Conservation (phyloP, 2,329 filamentous ascomycete genomes). For the Cladophialophora psammophila region DNA sequence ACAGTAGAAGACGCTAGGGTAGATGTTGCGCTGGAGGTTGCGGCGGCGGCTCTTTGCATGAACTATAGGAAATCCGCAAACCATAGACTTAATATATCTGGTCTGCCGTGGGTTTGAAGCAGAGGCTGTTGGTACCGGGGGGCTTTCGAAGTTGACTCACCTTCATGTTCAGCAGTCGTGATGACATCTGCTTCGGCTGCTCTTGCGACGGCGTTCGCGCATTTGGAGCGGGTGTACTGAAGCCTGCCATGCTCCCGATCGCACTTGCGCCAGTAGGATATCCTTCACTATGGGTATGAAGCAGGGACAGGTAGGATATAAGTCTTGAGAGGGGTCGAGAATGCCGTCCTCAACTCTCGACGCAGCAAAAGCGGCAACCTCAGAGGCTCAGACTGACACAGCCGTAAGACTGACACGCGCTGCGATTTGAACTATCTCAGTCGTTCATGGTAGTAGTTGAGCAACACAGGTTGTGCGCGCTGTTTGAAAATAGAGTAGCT, state of each 20-base stretch:
- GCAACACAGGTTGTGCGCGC: neutral
- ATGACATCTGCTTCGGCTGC: constrained; percentile 39
- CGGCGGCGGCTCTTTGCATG: constrained; percentile 39
- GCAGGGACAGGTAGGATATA: neutral
- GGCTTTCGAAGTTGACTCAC: constrained; percentile 22
- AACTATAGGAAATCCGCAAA: constrained; percentile 31
- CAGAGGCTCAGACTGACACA: neutral
- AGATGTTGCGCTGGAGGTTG: constrained; percentile 21
- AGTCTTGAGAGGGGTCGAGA: neutral
- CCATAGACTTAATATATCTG: neutral
- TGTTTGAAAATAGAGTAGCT: too few species aligned
- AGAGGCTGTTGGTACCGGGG: neutral
- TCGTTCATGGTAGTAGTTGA: neutral
- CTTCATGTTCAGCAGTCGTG: constrained; percentile 41
- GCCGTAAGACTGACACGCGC: neutral
- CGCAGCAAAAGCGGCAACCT: neutral
- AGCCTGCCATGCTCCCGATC: constrained; percentile 28
- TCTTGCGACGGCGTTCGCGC: constrained; percentile 23
- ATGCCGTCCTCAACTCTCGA: neutral
- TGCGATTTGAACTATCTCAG: neutral
- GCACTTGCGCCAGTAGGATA: neutral
- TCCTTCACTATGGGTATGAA: neutral
- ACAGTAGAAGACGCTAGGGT: constrained; percentile 18
- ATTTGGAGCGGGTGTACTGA: constrained; percentile 27
- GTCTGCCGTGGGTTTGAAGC: neutral